Evolutionary conservation across 208 protist genomes (phyloP), one percentile per base, ranked within the genome.

Genomic region (Leishmania lainsoni): DNA sequence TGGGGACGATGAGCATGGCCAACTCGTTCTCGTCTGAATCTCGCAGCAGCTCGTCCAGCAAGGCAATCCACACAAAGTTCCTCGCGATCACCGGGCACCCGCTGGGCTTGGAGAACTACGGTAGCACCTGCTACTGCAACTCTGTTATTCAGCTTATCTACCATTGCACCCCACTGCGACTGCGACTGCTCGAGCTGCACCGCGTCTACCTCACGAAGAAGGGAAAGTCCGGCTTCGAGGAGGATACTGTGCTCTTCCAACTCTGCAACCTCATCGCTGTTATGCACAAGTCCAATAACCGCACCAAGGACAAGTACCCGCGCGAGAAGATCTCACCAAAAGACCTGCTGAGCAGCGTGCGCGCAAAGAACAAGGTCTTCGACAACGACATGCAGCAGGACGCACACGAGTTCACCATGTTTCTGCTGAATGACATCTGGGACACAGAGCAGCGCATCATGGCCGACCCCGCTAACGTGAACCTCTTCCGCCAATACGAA

Each of bases 71-170:
- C 86, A 86, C 81, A 2, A 89, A 90, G 35, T 95, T 93, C 63
- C 83, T 95, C 45, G 92, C 94, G 79, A 95, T 95, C 79, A 91
- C 86, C 56, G 90, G 92, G 26, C 83, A 94, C 72, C 91, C 91
- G 45, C 77, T 96, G 42, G 95, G 94, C 9, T 78, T 98, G 16
- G 92, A 97, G 83, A 98, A 98, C 87, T 97, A 94, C 75, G 94
- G 94, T 56, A 97, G 97, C 86, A 98, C 93, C 16, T 98, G 96
- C 84, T 98, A 97, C 87, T 90, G 88, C 82, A 98, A 98, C 86
- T 89, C 92, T 3, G 94, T 98, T 5, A 80, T 98, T 39, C 96
- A 98, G 83, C 88, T 96, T 12, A 88, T 98, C 56, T 98, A 97
- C 81, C 94, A 95, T 84, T 98, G 96, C 84, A 84, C 91, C 14